Evolutionary conservation across 1,139 yeast genomes (phyloP), one percentile per base, ranked within the genome.

Genomic region (Debaryomyces robertsiae): DNA sequence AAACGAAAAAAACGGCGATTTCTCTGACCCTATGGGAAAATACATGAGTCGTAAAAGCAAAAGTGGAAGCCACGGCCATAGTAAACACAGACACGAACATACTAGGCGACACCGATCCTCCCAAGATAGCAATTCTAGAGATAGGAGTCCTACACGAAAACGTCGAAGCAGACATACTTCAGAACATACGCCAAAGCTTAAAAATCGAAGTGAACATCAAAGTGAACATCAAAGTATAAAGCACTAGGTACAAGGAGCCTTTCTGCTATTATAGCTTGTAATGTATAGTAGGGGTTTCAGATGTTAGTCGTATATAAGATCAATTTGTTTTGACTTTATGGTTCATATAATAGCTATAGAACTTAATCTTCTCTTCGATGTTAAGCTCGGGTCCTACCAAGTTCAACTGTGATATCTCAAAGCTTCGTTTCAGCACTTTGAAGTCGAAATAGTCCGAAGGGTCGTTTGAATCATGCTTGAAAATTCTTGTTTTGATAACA

Each of bases 291-390:
- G 7, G 22, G 7, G 7, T 6, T 19, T 19, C 22, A 7, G 7
- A 19, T 19, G 22, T 19, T 19, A 7, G 7, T 19, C 7, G 22
- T 19, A 19, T 19, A 19, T 7, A 19, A 19, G 7, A 6, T 19
- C 22, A 44, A 17, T 44, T 40, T 27, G 41, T 42, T 31, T 50
- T 47, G 7, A 52, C 46, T 30, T 47, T 45, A 43, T 50, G 41
- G 19, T 57, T 54, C 30, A 54, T 49, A 46, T 66, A 72, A 48
- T 68, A 69, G n/a, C 52, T 48, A 48, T 58, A 65, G 46, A 71
- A 72, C 39, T 57, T 57, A 16, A 52, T 51, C 48, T 69, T 69
- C 35, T 63, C 63, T 6, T 46, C 42, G 16, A 64, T 46, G 33
- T 53, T 47, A 43, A 69, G 58, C 36, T 63, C 55, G 10, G 48